These are phyloP conservation scores for Anisodus acutangulus DNA, from an alignment of 257 asterid genomes.

Conservation along the genomic window DNA sequence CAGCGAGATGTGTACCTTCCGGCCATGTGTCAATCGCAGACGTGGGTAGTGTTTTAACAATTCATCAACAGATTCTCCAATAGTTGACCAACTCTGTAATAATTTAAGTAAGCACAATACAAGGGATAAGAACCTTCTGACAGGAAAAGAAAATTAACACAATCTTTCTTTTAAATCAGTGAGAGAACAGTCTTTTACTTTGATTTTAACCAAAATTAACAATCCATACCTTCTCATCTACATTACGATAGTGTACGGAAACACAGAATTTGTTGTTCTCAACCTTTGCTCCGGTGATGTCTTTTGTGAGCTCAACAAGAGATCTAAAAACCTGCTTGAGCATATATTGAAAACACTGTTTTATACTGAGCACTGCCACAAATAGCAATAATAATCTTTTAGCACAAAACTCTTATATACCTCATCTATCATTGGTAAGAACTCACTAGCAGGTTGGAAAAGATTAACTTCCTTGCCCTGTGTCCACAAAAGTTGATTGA, in stretches of 20 bases:
- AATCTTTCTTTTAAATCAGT: neutral
- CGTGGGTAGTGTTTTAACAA: conserved; percentile 75
- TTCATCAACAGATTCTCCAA: conserved; percentile 64
- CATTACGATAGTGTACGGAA: conserved; percentile 95
- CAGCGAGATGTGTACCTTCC: conserved; percentile 63
- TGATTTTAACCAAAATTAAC: neutral
- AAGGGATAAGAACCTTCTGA: conserved; percentile 13
- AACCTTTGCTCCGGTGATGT: conserved; percentile 69
- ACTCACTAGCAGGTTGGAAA: conserved; percentile 96
- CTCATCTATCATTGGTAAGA: conserved; percentile 88
- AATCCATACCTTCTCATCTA: conserved; percentile 73
- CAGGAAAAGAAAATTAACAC: neutral
- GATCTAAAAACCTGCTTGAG: conserved; percentile 63
- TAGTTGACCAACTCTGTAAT: conserved; percentile 68
- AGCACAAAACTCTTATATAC: conserved; percentile 41
- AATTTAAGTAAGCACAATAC: conserved; percentile 24
- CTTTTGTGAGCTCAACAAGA: conserved; percentile 70
- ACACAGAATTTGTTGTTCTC: conserved; percentile 96
- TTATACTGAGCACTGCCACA: neutral
- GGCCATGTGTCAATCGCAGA: conserved; percentile 89
- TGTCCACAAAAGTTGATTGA: conserved; percentile 27
- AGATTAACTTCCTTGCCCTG: conserved; percentile 90
- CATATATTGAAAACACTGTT: conserved; percentile 30
- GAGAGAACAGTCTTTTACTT: neutral
- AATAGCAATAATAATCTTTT: neutral